Conservation (phyloP, 495 filamentous ascomycete species). For the Aspergillus indologenus region DNA sequence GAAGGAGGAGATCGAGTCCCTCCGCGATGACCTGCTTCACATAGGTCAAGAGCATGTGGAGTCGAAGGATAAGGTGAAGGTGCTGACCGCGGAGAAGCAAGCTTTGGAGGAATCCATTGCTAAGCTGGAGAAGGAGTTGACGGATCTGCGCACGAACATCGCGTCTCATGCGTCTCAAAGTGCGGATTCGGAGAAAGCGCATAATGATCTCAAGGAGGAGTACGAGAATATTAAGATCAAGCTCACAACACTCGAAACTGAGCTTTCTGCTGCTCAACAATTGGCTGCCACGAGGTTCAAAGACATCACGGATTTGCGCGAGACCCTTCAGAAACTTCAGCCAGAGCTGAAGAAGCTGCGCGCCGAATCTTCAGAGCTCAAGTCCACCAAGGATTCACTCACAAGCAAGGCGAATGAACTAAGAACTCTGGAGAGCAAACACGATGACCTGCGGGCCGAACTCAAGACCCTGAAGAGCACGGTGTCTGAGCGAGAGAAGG, state of each 20-base stretch:
- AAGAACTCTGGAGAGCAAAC: slow-evolving; percentile 69
- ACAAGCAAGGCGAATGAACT: slow-evolving; percentile 64
- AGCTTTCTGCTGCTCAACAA: slow-evolving; percentile 81
- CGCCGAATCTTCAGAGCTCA: slow-evolving; percentile 70
- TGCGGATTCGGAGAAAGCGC: slow-evolving; percentile 52
- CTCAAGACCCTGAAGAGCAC: slow-evolving; percentile 64
- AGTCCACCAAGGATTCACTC: slow-evolving; percentile 68
- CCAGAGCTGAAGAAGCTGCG: slow-evolving; percentile 76
- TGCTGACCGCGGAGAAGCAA: slow-evolving; percentile 57
- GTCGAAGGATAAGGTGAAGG: slow-evolving; percentile 74
- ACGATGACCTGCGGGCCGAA: slow-evolving; percentile 76
- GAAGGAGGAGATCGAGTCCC: slow-evolving; percentile 78
- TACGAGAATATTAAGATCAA: slow-evolving; percentile 73
- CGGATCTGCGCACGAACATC: slow-evolving; percentile 55
- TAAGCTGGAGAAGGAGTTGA: slow-evolving; percentile 62
- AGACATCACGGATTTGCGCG: slow-evolving; percentile 74
- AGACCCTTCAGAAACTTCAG: slow-evolving; percentile 77
- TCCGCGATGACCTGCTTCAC: slow-evolving; percentile 72
- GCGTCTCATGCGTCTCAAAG: slow-evolving; percentile 37
- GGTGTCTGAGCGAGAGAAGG: slow-evolving; percentile 66
- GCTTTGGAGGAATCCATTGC: slow-evolving; percentile 60
- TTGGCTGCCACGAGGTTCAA: slow-evolving; percentile 83
- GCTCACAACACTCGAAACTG: slow-evolving; percentile 68
- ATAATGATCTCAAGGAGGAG: slow-evolving; percentile 61
- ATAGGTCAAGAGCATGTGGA: slow-evolving; percentile 80